phyloP scores from a whole-genome alignment of 805 yeast genomes.

The Kodamaea restingae region DNA sequence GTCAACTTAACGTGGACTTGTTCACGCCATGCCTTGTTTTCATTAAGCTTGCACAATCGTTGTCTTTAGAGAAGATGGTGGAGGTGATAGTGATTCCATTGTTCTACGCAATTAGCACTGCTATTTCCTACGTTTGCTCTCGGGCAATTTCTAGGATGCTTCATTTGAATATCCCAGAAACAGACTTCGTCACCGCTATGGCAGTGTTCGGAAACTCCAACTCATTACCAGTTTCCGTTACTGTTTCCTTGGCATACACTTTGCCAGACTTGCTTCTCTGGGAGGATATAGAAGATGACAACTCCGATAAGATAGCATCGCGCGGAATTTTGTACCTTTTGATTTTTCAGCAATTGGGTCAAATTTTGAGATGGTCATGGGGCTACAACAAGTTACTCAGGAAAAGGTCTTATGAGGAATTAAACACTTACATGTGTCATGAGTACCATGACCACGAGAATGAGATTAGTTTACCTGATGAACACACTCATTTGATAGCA shows the following conservation, averaged over 20 bases:
- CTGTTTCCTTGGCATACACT: constrained; percentile 72
- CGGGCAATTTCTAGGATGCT: constrained; percentile 49
- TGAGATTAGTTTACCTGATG: constrained; percentile 7
- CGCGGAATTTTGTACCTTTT: constrained; percentile 72
- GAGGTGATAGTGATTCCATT: constrained; percentile 85
- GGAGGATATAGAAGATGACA: constrained; percentile 67
- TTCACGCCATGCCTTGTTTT: constrained; percentile 96
- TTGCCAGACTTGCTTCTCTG: constrained; percentile 64
- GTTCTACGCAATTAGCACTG: constrained; percentile 78
- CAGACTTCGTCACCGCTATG: constrained; percentile 94
- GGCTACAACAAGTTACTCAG: constrained; percentile 70
- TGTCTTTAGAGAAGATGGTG: constrained; percentile 70
- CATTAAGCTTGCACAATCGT: constrained; percentile 63
- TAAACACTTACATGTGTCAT: constrained; percentile 18
- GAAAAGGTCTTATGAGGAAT: constrained; percentile 41
- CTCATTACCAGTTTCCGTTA: constrained; percentile 88
- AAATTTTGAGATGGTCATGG: constrained; percentile 83
- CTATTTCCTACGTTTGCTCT: constrained; percentile 66
- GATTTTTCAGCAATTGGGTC: constrained; percentile 80
- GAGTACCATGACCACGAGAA: constrained; percentile 8
- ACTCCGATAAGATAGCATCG: constrained; percentile 66
- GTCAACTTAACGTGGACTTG: constrained; percentile 78
- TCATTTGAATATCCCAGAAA: constrained; percentile 64
- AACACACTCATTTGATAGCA: not conserved
- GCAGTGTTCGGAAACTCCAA: constrained; percentile 95